Conservation (phyloP, 805 yeast genomes). For the Candida succiphila region DNA sequence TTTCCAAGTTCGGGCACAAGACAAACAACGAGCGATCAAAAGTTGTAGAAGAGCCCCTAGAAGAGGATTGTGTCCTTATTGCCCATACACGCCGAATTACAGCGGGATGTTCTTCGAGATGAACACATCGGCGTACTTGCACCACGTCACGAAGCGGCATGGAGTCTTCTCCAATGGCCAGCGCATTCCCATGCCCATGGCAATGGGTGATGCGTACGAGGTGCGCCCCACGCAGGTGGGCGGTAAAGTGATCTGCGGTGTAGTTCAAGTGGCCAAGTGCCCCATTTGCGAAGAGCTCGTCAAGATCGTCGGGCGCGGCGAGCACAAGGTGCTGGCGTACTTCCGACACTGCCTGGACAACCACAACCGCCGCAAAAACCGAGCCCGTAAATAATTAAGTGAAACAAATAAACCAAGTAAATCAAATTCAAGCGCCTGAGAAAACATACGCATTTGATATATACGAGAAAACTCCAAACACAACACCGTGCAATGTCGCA, state of each 20-base stretch:
- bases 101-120: slow-evolving; percentile 14
- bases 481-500: too few species aligned
- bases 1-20: slow-evolving; percentile 8
- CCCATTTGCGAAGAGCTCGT: slow-evolving; percentile 10
- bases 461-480: too few species aligned
- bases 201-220: slow-evolving; percentile 12
- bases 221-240: slow-evolving; percentile 1
- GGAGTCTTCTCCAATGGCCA: slow-evolving; percentile 22
- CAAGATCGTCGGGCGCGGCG: slow-evolving; percentile 11
- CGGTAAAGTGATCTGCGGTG: too few species aligned
- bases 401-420: too few species aligned
- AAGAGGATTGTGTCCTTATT: slow-evolving; percentile 22
- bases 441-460: too few species aligned
- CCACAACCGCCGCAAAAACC: slow-evolving; percentile 9
- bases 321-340: slow-evolving; percentile 16
- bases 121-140: slow-evolving; percentile 18
- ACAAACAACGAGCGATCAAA: too few species aligned
- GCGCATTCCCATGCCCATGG: slow-evolving; percentile 17
- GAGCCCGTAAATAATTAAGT: too few species aligned
- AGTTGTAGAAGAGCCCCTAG: too few species aligned
- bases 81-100: slow-evolving; percentile 7
- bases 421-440: too few species aligned
- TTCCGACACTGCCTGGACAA: slow-evolving; percentile 20
- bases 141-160: slow-evolving; percentile 22
- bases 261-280: slow-evolving; percentile 15